These are phyloP conservation scores for Microcyclosporella mali DNA, from an alignment of 2,329 filamentous ascomycete species.

Conservation along the genomic window DNA sequence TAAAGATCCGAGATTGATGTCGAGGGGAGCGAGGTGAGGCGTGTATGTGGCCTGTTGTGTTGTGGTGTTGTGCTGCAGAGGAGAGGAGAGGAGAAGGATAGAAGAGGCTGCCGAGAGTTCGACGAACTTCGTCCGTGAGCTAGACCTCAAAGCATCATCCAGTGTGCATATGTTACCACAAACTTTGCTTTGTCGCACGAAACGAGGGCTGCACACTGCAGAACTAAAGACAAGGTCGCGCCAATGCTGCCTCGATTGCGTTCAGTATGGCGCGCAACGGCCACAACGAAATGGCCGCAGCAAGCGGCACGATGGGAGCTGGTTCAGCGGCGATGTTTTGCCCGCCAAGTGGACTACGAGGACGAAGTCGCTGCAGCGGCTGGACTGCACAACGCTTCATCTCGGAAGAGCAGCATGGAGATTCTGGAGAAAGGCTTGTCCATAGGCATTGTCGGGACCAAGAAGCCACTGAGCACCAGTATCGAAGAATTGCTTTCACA, in stretches of 20 bases:
- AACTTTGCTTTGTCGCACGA: too few relatives aligned
- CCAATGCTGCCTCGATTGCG: background rate
- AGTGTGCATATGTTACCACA: too few relatives aligned
- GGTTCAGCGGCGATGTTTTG: background rate
- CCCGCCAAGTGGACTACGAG: background rate
- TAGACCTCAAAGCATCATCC: too few relatives aligned
- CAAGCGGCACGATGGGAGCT: background rate
- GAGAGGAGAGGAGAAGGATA: too few relatives aligned
- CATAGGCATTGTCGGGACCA: slow-evolving; percentile 7
- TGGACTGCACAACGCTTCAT: background rate
- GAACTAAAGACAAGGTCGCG: background rate
- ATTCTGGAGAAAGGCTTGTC: slow-evolving; percentile 1
- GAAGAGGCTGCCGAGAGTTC: too few relatives aligned
- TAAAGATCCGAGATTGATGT: too few relatives aligned
- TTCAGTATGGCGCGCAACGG: background rate
- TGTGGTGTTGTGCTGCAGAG: too few relatives aligned
- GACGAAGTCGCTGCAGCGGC: background rate
- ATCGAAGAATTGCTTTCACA: slow-evolving; percentile 14
- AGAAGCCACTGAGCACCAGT: background rate
- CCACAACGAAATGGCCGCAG: background rate
- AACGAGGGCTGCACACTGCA: too few relatives aligned
- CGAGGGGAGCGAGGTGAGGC: too few relatives aligned
- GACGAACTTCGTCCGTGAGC: too few relatives aligned
- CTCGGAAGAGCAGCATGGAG: background rate
- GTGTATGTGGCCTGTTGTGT: too few relatives aligned